Evolutionary conservation across 2,329 filamentous ascomycete species (phyloP).

Genomic region (Thielaviopsis euricoi): DNA sequence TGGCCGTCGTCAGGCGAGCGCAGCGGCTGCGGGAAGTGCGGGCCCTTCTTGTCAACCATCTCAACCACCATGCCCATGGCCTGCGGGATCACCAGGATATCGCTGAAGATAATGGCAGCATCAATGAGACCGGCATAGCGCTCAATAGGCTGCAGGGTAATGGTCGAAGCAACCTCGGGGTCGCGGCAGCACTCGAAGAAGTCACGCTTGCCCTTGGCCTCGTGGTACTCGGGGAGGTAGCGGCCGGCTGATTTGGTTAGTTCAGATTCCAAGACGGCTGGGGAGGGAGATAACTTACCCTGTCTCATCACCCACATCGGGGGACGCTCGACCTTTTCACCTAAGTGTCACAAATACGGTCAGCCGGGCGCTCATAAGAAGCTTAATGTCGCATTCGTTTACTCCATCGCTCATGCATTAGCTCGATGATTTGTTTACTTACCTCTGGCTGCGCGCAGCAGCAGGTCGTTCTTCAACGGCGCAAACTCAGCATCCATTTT

Average conservation of each 20-base stretch:
- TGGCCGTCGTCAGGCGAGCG: constrained; percentile 65
- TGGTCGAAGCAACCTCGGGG: constrained; percentile 78
- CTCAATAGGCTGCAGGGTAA: constrained; percentile 90
- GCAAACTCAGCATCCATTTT: constrained; percentile 35
- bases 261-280: not conserved
- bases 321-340: constrained; percentile 77
- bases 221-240: constrained; percentile 94
- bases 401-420: not conserved
- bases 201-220: constrained; percentile 77
- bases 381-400: not conserved
- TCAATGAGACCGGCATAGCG: constrained; percentile 83
- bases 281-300: constrained; percentile 36
- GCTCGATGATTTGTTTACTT: constrained; percentile 17
- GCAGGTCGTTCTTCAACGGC: constrained; percentile 79
- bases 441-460: constrained; percentile 85
- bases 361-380: not conserved
- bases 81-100: constrained; percentile 94
- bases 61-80: constrained; percentile 97
- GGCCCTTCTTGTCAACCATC: constrained; percentile 95
- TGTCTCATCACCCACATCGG: constrained; percentile 99
- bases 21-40: constrained; percentile 80
- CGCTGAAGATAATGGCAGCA: constrained; percentile 96
- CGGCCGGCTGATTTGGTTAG: constrained; percentile 51
- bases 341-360: constrained; percentile 25
- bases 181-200: constrained; percentile 97